Evolutionary conservation across 2,329 filamentous ascomycete genomes (phyloP).

Genomic region (Phaeosphaeriaceae sp.): DNA sequence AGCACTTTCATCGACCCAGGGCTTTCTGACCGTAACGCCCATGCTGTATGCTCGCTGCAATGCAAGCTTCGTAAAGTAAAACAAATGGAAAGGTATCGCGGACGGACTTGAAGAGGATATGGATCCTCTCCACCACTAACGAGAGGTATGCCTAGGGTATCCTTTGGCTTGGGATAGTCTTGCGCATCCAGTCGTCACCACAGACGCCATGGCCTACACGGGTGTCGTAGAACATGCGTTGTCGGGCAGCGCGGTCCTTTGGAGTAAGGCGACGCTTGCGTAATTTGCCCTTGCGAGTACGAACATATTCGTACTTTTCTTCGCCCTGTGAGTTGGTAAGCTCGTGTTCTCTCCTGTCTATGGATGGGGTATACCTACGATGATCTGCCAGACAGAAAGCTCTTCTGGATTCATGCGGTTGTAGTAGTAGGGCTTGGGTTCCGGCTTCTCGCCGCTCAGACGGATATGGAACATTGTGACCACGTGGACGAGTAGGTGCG

Average conservation of each 20-base stretch:
- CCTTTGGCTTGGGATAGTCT: conserved; percentile 19
- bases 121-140: background rate
- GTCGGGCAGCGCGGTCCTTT: conserved; percentile 16
- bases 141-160: background rate
- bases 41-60: background rate
- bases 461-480: conserved; percentile 17
- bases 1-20: conserved; percentile 9
- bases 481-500: background rate
- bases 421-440: conserved; percentile 26
- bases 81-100: conserved; percentile 2
- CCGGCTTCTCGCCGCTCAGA: conserved; percentile 24
- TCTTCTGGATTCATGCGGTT: conserved; percentile 30
- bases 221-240: conserved; percentile 26
- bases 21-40: background rate
- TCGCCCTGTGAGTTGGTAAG: conserved; percentile 20
- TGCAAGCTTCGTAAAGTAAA: conserved; percentile 2
- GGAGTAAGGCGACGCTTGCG: conserved; percentile 20
- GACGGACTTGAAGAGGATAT: background rate
- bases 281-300: conserved; percentile 18
- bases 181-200: conserved; percentile 33
- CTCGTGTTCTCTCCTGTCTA: background rate
- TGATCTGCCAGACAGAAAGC: conserved; percentile 22
- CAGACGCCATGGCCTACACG: conserved; percentile 26
- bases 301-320: conserved; percentile 18
- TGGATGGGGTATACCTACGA: conserved; percentile 14